These are phyloP conservation scores for Zymoseptoria crescenta DNA, from an alignment of 2,329 filamentous ascomycete species.

Conservation along the genomic window DNA sequence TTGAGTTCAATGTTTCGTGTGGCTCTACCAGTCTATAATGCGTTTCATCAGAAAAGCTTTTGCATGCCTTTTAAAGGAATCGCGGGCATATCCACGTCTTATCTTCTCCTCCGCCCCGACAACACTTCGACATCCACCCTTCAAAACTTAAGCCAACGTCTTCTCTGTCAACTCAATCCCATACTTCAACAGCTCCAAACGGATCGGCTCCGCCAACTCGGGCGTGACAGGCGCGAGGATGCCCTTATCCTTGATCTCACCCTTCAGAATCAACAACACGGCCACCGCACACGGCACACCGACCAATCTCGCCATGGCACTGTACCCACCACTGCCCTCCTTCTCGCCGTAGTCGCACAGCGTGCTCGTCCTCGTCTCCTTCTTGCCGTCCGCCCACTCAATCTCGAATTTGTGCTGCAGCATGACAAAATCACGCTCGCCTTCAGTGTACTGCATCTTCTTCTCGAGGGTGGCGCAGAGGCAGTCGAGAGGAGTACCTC, in stretches of 20 bases:
- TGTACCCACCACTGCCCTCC: conserved; percentile 55
- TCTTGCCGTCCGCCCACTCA: conserved; percentile 69
- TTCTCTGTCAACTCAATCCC: conserved; percentile 67
- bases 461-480: conserved; percentile 80
- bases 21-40: neutral
- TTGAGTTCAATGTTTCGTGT: neutral
- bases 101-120: neutral
- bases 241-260: conserved; percentile 32
- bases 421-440: conserved; percentile 75
- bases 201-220: conserved; percentile 63
- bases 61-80: neutral
- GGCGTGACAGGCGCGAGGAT: conserved; percentile 69
- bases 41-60: neutral
- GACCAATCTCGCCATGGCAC: conserved; percentile 75
- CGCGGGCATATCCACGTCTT: no score
- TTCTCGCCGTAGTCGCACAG: conserved; percentile 76
- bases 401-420: conserved; percentile 79
- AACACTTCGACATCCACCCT: neutral
- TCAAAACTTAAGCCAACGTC: conserved; percentile 33
- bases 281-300: conserved; percentile 69
- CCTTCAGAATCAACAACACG: conserved; percentile 41
- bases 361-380: conserved; percentile 71
- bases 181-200: conserved; percentile 71
- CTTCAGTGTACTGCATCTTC: conserved; percentile 82
- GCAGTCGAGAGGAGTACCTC: conserved; percentile 79